Conservation (phyloP, 108 stramenopile genomes). For the Licmophora abbreviata region DNA sequence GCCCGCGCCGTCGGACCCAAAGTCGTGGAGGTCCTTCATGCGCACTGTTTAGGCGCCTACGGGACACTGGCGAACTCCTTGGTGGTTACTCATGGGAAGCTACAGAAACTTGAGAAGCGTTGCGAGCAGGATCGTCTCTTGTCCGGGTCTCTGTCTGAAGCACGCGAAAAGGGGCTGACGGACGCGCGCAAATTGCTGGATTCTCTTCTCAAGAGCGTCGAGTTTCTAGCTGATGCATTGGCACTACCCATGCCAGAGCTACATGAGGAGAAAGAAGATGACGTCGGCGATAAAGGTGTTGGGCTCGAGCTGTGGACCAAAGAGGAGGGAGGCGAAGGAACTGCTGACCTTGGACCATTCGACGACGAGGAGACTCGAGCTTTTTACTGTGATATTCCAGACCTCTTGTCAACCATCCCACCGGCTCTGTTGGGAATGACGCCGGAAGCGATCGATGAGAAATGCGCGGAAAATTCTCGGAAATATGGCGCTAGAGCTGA, state of each 20-base stretch:
- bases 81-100: conserved; percentile 62
- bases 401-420: conserved; percentile 84
- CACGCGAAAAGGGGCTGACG: conserved; percentile 79
- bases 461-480: conserved; percentile 48
- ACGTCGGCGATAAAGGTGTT: conserved; percentile 30
- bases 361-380: conserved; percentile 85
- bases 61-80: conserved; percentile 56
- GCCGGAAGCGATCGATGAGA: conserved; percentile 63
- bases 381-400: conserved; percentile 94
- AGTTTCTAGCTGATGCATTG: conserved; percentile 66
- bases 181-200: conserved; percentile 83
- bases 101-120: conserved; percentile 76
- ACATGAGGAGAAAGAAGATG: conserved; percentile 59
- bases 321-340: conserved; percentile 46
- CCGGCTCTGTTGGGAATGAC: conserved; percentile 77
- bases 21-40: conserved; percentile 21
- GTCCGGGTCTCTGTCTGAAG: conserved; percentile 78
- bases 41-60: conserved; percentile 67
- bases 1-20: conserved; percentile 29
- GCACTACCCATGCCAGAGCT: conserved; percentile 60
- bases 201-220: conserved; percentile 65
- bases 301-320: conserved; percentile 77
- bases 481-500: conserved; percentile 53
- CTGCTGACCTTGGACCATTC: conserved; percentile 77
- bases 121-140: conserved; percentile 85